phyloP scores from a whole-genome alignment of 1,284 basidiomycete genomes.

The Butyriboletus appendiculatus region DNA sequence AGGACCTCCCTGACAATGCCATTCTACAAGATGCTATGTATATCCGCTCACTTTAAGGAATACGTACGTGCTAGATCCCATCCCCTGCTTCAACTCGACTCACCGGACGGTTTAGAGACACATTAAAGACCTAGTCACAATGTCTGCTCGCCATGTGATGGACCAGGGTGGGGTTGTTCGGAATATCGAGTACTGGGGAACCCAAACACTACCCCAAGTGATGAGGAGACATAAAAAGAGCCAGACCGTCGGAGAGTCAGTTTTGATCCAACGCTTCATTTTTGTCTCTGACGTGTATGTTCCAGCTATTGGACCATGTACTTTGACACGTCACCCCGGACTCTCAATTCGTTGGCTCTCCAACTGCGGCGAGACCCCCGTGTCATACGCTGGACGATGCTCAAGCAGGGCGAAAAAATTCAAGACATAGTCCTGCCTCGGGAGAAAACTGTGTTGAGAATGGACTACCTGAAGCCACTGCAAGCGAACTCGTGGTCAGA shows the following conservation, averaged over 20 bases:
- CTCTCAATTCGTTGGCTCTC: constrained; percentile 61
- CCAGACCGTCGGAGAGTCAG: constrained; percentile 78
- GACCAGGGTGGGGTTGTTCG: constrained; percentile 81
- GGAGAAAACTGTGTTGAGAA: constrained; percentile 39
- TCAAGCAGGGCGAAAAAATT: constrained; percentile 76
- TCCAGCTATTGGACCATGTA: constrained; percentile 89
- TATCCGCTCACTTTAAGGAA: constrained; percentile 69
- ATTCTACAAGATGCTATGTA: constrained; percentile 80
- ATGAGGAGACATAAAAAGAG: constrained; percentile 71
- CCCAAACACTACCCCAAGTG: constrained; percentile 70
- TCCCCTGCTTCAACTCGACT: not conserved
- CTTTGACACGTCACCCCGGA: constrained; percentile 82
- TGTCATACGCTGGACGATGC: constrained; percentile 79
- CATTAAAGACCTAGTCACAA: constrained; percentile 75
- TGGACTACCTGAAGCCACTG: constrained; percentile 27
- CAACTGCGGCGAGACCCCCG: constrained; percentile 78
- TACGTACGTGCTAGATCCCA: constrained; percentile 51
- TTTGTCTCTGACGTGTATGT: constrained; percentile 10
- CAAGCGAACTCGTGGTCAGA: constrained; percentile 32
- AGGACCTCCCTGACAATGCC: too few relatives aligned
- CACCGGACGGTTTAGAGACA: constrained; percentile 51
- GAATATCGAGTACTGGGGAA: constrained; percentile 76
- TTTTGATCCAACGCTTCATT: constrained; percentile 23
- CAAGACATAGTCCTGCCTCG: constrained; percentile 57
- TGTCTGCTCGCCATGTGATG: constrained; percentile 75